These are phyloP conservation scores for Pinguiococcus pyrenoidosus DNA, from an alignment of 108 stramenopile genomes.

Conservation along the genomic window DNA sequence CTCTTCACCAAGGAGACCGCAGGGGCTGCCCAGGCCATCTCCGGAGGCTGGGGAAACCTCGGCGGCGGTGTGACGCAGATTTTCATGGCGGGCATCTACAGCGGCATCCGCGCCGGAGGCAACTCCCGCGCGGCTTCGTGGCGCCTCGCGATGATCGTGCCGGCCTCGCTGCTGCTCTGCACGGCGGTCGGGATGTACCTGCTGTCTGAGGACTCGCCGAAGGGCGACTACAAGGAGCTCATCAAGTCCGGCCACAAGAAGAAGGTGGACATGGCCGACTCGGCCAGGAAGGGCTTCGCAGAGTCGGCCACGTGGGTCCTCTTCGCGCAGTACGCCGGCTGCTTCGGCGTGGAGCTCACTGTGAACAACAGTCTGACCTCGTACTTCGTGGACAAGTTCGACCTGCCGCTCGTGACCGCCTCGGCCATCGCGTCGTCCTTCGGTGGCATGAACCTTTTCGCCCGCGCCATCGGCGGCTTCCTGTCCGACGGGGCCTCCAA, in stretches of 20 bases:
- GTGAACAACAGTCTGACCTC: slow-evolving; percentile 67
- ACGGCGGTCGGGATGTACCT: slow-evolving; percentile 34
- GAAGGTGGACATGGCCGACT: background rate
- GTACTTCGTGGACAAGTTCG: slow-evolving; percentile 64
- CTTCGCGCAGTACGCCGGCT: slow-evolving; percentile 66
- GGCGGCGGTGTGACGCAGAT: slow-evolving; percentile 50
- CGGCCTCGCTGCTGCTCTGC: slow-evolving; percentile 46
- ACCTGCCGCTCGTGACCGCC: slow-evolving; percentile 31
- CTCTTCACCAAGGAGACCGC: slow-evolving; percentile 69
- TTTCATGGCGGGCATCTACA: slow-evolving; percentile 13
- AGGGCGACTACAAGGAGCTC: slow-evolving; percentile 62
- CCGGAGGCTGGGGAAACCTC: slow-evolving; percentile 64
- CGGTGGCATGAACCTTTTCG: slow-evolving; percentile 58
- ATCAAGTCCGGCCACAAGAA: slow-evolving; percentile 56
- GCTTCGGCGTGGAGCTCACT: slow-evolving; percentile 79
- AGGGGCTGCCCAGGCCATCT: slow-evolving; percentile 66
- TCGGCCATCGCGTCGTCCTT: slow-evolving; percentile 58
- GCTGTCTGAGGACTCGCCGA: slow-evolving; percentile 61
- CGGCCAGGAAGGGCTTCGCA: background rate
- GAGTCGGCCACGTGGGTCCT: slow-evolving; percentile 42
- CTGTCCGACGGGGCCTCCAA: slow-evolving; percentile 21
- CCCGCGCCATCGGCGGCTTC: slow-evolving; percentile 44
- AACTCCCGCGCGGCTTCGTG: slow-evolving; percentile 43
- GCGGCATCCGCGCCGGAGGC: background rate
- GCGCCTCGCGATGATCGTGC: slow-evolving; percentile 55